Evolutionary conservation across 2,329 filamentous ascomycete genomes (phyloP).

Genomic region (Parasarocladium wereldwijsianum): DNA sequence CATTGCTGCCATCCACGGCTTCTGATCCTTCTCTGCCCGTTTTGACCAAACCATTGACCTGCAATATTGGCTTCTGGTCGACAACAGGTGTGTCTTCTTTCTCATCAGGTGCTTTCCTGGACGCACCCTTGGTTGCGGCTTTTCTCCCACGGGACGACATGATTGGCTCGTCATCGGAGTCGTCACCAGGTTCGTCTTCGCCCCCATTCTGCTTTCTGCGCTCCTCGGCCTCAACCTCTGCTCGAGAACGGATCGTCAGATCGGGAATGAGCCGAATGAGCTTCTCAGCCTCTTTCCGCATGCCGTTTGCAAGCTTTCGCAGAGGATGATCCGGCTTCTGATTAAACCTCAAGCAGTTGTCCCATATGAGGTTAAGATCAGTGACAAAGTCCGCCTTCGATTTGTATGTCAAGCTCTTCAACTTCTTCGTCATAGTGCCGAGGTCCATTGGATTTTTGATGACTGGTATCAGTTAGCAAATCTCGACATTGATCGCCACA

Average conservation of each 20-base stretch:
- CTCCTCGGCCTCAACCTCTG: slow-evolving; percentile 83
- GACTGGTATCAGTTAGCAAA: slow-evolving; percentile 32
- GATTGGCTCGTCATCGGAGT: slow-evolving; percentile 94
- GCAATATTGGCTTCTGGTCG: slow-evolving; percentile 59
- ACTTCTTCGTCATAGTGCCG: slow-evolving; percentile 95
- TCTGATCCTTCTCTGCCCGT: slow-evolving; percentile 60
- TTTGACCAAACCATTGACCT: slow-evolving; percentile 49
- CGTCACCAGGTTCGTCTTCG: slow-evolving; percentile 69
- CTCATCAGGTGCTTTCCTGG: slow-evolving; percentile 60
- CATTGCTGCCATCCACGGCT: slow-evolving; percentile 63
- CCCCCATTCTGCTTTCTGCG: slow-evolving; percentile 76
- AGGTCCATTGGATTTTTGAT: slow-evolving; percentile 98
- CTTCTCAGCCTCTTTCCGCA: slow-evolving; percentile 96
- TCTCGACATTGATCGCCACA: too few species aligned
- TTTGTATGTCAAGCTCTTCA: slow-evolving; percentile 66
- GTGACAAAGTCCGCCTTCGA: slow-evolving; percentile 90
- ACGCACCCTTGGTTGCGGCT: slow-evolving; percentile 57
- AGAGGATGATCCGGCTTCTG: slow-evolving; percentile 76
- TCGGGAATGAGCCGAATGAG: slow-evolving; percentile 91
- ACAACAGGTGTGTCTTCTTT: slow-evolving; percentile 66
- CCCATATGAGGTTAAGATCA: slow-evolving; percentile 90
- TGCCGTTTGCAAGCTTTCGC: slow-evolving; percentile 83
- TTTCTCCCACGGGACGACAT: slow-evolving; percentile 94
- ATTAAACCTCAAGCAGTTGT: slow-evolving; percentile 93
- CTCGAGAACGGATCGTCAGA: slow-evolving; percentile 75